phyloP scores from a whole-genome alignment of 2,329 filamentous ascomycete species.

The Teratosphaeria zuluensis region DNA sequence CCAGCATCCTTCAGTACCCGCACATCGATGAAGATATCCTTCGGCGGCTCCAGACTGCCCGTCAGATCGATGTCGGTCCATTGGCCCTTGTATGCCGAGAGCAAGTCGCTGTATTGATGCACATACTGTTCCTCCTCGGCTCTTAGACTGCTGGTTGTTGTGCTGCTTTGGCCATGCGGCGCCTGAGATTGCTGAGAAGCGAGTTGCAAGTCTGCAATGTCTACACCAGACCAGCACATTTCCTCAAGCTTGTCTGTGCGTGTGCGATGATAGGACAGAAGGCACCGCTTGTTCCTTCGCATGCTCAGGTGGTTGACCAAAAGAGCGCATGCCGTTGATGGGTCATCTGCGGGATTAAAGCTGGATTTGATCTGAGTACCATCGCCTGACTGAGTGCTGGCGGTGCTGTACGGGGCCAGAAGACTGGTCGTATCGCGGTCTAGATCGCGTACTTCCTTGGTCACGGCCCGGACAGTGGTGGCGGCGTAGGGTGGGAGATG shows the following conservation, averaged over 20 bases:
- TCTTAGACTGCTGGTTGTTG: slow-evolving; percentile 46
- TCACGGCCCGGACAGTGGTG: slow-evolving; percentile 77
- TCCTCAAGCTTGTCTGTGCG: slow-evolving; percentile 86
- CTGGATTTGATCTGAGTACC: slow-evolving; percentile 47
- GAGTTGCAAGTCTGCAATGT: slow-evolving; percentile 59
- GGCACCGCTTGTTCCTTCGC: slow-evolving; percentile 89
- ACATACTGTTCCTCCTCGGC: slow-evolving; percentile 97
- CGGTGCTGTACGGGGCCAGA: slow-evolving; percentile 65
- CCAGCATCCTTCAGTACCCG: slow-evolving; percentile 92
- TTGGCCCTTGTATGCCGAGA: slow-evolving; percentile 94
- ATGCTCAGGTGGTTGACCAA: slow-evolving; percentile 92
- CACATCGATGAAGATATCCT: slow-evolving; percentile 93
- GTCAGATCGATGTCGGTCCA: slow-evolving; percentile 98
- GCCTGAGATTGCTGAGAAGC: slow-evolving; percentile 30
- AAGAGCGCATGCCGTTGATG: slow-evolving; percentile 75
- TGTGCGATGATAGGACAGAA: slow-evolving; percentile 87
- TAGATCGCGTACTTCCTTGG: slow-evolving; percentile 85
- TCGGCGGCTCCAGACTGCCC: slow-evolving; percentile 85
- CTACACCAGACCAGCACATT: slow-evolving; percentile 82
- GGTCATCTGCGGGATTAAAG: slow-evolving; percentile 76
- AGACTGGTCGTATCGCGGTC: slow-evolving; percentile 75
- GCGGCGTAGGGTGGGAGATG: slow-evolving; percentile 87
- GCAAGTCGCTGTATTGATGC: slow-evolving; percentile 77
- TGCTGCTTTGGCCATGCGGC: slow-evolving; percentile 30
- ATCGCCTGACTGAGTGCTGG: slow-evolving; percentile 16